Evolutionary conservation across 768 basidiomycete genomes (phyloP).

Genomic region (Erythrobasidium yunnanense): DNA sequence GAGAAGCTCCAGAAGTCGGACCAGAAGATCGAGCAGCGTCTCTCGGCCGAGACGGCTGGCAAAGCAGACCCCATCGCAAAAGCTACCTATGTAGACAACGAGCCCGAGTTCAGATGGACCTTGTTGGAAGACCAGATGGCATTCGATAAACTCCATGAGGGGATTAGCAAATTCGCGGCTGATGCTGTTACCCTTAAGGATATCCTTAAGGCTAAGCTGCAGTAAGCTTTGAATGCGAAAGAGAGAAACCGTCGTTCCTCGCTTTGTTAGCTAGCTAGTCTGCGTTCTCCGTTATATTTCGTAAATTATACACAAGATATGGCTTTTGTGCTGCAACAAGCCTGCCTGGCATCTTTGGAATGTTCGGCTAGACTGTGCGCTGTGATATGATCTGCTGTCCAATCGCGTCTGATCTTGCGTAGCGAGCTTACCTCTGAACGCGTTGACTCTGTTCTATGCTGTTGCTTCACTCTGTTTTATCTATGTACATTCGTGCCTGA

Average conservation of each 20-base stretch:
- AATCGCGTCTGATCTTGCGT: no score
- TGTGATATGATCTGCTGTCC: no score
- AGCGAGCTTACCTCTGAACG: no score
- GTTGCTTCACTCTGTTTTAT: no score
- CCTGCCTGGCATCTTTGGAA: no score
- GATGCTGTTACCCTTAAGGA: constrained; percentile 82
- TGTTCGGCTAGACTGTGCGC: no score
- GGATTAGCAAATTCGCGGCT: constrained; percentile 91
- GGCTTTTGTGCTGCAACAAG: no score
- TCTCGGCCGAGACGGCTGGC: constrained; percentile 54
- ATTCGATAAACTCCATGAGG: constrained; percentile 97
- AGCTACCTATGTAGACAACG: constrained; percentile 76
- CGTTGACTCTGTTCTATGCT: no score
- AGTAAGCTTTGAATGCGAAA: neutral
- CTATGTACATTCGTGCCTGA: no score
- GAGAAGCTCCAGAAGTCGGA: constrained; percentile 81
- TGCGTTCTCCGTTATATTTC: no score
- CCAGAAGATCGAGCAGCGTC: constrained; percentile 68
- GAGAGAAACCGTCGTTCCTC: no score
- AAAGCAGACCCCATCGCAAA: constrained; percentile 54
- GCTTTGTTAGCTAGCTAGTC: neutral
- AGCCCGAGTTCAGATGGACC: constrained; percentile 89
- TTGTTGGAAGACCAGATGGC: constrained; percentile 91
- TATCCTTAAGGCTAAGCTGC: constrained; percentile 54
- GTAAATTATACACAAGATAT: no score